phyloP scores from a whole-genome alignment of 2,329 filamentous ascomycete genomes.

The Cladophialophora immunda region DNA sequence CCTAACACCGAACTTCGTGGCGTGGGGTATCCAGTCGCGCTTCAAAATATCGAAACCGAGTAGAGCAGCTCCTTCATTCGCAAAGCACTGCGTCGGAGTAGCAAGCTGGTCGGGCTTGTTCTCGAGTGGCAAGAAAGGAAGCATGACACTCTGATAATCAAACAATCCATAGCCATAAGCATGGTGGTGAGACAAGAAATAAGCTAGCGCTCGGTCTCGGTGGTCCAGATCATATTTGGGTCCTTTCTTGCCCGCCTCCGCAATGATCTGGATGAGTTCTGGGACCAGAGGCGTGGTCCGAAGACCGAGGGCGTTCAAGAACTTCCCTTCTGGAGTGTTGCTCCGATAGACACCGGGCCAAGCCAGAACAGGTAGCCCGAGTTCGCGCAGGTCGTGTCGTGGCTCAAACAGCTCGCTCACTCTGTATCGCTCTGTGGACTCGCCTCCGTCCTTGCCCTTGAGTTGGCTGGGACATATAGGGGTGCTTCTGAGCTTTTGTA shows the following conservation, averaged over 20 bases:
- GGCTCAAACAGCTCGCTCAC: slow-evolving; percentile 85
- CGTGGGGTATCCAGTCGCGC: slow-evolving; percentile 79
- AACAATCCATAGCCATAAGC: slow-evolving; percentile 76
- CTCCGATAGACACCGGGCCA: slow-evolving; percentile 79
- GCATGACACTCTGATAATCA: slow-evolving; percentile 63
- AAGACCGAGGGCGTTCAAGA: slow-evolving; percentile 77
- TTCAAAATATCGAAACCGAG: slow-evolving; percentile 83
- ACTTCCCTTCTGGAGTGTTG: slow-evolving; percentile 75
- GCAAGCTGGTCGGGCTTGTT: slow-evolving; percentile 69
- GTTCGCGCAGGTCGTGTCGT: slow-evolving; percentile 71
- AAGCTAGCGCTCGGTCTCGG: slow-evolving; percentile 76
- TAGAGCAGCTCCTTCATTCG: slow-evolving; percentile 76
- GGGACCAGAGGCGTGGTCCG: slow-evolving; percentile 73
- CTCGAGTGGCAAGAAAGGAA: slow-evolving; percentile 76
- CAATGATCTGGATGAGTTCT: slow-evolving; percentile 82
- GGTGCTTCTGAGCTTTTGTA: slow-evolving; percentile 78
- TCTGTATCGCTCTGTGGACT: slow-evolving; percentile 66
- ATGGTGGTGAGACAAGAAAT: slow-evolving; percentile 83
- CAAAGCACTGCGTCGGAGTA: slow-evolving; percentile 79
- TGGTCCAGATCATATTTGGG: slow-evolving; percentile 54
- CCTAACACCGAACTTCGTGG: slow-evolving; percentile 85
- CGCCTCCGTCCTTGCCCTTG: slow-evolving; percentile 60
- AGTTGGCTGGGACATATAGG: slow-evolving; percentile 83
- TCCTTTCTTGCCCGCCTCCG: slow-evolving; percentile 63
- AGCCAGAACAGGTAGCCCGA: slow-evolving; percentile 79